Evolutionary conservation across 1,284 basidiomycete genomes (phyloP).

Genomic region (Thelephora terrestris): DNA sequence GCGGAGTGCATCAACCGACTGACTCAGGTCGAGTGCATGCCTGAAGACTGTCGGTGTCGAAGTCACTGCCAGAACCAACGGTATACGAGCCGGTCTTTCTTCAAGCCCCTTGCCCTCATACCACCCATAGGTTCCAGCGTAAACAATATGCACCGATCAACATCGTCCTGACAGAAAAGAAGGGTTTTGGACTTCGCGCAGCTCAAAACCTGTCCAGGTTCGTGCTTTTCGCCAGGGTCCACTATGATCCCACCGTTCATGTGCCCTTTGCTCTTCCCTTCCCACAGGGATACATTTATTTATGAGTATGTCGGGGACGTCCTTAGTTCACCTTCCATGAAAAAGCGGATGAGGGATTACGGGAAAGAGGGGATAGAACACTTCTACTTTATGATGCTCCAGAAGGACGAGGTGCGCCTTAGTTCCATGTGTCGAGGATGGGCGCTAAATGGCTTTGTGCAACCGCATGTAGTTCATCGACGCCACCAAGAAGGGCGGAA

Average conservation of each 20-base stretch:
- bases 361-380: constrained; percentile 89
- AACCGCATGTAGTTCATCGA: constrained; percentile 74
- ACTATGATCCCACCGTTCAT: neutral
- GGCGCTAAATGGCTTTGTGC: neutral
- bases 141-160: constrained; percentile 82
- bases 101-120: constrained; percentile 1
- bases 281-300: constrained; percentile 76
- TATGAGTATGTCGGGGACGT: constrained; percentile 99
- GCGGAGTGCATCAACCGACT: constrained; percentile 97
- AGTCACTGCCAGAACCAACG: constrained; percentile 87
- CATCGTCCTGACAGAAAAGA: constrained; percentile 91
- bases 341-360: constrained; percentile 92
- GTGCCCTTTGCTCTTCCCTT: neutral
- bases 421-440: neutral
- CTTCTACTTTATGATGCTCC: constrained; percentile 99
- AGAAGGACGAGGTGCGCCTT: constrained; percentile 81
- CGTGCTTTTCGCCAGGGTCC: constrained; percentile 22
- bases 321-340: constrained; percentile 79
- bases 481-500: constrained; percentile 94
- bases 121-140: constrained; percentile 63
- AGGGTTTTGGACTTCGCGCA: constrained; percentile 89
- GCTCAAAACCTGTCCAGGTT: constrained; percentile 64
- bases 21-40: constrained; percentile 92
- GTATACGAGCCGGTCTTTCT: constrained; percentile 34
- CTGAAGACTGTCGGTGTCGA: constrained; percentile 81